Evolutionary conservation across 768 basidiomycete genomes (phyloP).

Genomic region (Russula ochroleuca): DNA sequence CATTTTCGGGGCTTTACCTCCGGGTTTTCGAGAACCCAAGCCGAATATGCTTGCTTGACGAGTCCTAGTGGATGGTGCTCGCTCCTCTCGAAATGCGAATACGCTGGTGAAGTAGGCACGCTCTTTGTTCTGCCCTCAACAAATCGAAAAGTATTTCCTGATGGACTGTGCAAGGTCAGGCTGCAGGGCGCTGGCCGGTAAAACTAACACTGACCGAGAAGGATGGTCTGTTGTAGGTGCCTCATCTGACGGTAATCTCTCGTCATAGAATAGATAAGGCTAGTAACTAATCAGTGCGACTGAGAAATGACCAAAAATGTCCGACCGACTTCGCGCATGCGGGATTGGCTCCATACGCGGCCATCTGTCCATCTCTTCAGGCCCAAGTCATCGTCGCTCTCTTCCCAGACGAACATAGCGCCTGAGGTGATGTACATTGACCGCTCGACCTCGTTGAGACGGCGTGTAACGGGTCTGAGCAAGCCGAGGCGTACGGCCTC

Average conservation of each 20-base stretch:
- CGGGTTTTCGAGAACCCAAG: constrained; percentile 48
- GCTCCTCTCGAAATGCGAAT: constrained; percentile 55
- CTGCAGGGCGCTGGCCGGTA: constrained; percentile 3
- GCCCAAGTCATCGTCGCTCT: constrained; percentile 60
- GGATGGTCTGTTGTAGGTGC: constrained; percentile 37
- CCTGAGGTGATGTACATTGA: constrained; percentile 53
- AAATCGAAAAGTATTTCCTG: constrained; percentile 41
- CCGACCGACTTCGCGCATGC: constrained; percentile 53
- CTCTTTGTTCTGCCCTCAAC: constrained; percentile 53
- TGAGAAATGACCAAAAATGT: constrained; percentile 4
- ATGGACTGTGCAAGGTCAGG: constrained; percentile 29
- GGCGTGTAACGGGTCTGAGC: constrained; percentile 48
- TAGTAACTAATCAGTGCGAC: constrained; percentile 30
- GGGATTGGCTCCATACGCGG: constrained; percentile 62
- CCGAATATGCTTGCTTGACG: constrained; percentile 70
- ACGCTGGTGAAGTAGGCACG: constrained; percentile 47
- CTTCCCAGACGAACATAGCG: constrained; percentile 66
- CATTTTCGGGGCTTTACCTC: constrained; percentile 54
- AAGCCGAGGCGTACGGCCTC: constrained; percentile 57
- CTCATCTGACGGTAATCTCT: constrained; percentile 48
- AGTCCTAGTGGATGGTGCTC: constrained; percentile 52
- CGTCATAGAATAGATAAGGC: constrained; percentile 70
- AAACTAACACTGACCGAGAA: constrained; percentile 36
- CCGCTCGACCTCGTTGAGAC: constrained; percentile 60
- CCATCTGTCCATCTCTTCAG: constrained; percentile 71